These are phyloP conservation scores for Suillus plorans DNA, from an alignment of 768 basidiomycete genomes.

Conservation along the genomic window DNA sequence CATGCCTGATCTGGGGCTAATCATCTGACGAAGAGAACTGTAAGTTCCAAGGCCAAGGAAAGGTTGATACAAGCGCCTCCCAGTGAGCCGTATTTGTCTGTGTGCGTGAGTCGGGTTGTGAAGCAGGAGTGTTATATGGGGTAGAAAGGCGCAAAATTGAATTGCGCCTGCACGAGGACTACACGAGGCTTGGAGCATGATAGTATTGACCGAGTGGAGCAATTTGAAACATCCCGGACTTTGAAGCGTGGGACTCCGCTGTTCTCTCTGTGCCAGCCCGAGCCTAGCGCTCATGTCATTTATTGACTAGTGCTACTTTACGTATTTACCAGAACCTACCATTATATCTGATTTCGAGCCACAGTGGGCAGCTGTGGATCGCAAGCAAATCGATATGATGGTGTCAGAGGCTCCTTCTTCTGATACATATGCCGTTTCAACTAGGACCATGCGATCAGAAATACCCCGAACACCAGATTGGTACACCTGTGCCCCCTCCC, in stretches of 20 bases:
- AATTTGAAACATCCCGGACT: no score
- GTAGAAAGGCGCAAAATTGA: no score
- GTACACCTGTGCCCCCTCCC: neutral
- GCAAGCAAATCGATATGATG: neutral
- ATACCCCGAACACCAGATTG: neutral
- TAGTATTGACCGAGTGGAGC: no score
- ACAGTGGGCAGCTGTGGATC: neutral
- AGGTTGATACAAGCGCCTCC: neutral
- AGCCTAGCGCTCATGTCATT: no score
- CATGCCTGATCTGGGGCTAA: neutral
- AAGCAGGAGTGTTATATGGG: neutral
- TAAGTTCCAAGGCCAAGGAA: neutral
- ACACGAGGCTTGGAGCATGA: no score
- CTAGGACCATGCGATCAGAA: neutral
- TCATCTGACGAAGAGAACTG: neutral
- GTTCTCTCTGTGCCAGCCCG: no score
- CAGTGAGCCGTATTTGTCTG: neutral
- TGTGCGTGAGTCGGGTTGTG: neutral
- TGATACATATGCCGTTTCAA: neutral
- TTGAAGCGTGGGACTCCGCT: no score
- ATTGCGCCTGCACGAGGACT: no score
- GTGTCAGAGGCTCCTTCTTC: neutral
- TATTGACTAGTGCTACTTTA: no score
- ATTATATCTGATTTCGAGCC: neutral
- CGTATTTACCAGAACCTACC: no score